Evolutionary conservation across 768 basidiomycete species (phyloP).

Genomic region (Kwoniella newhampshirensis): DNA sequence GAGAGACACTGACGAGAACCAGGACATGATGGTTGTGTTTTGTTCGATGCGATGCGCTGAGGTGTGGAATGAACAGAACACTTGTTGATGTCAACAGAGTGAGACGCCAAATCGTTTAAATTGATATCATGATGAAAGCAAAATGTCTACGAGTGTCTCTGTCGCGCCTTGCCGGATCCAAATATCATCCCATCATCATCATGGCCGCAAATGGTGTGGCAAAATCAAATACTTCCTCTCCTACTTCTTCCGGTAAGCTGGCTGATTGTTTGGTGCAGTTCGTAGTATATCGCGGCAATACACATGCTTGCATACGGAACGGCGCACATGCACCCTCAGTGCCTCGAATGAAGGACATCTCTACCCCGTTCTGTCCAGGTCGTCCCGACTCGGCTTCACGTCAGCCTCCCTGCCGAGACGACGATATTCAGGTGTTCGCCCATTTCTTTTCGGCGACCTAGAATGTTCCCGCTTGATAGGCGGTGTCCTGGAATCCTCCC

Average conservation of each 20-base stretch:
- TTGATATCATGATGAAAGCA: background rate
- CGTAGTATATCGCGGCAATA: too few relatives aligned
- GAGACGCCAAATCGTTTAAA: too few relatives aligned
- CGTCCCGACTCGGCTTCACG: conserved; percentile 10
- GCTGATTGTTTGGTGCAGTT: too few relatives aligned
- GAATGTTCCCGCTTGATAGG: conserved; percentile 19
- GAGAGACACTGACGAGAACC: conserved; percentile 33
- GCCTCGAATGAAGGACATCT: too few relatives aligned
- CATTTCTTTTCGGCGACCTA: conserved; percentile 14
- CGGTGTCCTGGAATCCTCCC: conserved; percentile 12
- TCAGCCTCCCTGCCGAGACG: background rate
- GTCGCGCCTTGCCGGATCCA: too few relatives aligned
- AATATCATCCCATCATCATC: too few relatives aligned
- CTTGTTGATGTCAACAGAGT: background rate
- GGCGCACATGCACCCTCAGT: too few relatives aligned
- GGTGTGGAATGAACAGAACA: background rate
- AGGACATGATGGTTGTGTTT: conserved; percentile 25
- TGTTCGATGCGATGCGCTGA: background rate
- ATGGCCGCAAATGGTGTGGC: too few relatives aligned
- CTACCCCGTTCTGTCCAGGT: background rate
- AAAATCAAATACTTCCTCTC: too few relatives aligned
- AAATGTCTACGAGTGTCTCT: background rate
- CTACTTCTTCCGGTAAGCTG: too few relatives aligned
- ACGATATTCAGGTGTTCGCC: conserved; percentile 1
- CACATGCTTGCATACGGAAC: too few relatives aligned